Conservation (phyloP, 306 rosid species). For the Prunus mongolica region DNA sequence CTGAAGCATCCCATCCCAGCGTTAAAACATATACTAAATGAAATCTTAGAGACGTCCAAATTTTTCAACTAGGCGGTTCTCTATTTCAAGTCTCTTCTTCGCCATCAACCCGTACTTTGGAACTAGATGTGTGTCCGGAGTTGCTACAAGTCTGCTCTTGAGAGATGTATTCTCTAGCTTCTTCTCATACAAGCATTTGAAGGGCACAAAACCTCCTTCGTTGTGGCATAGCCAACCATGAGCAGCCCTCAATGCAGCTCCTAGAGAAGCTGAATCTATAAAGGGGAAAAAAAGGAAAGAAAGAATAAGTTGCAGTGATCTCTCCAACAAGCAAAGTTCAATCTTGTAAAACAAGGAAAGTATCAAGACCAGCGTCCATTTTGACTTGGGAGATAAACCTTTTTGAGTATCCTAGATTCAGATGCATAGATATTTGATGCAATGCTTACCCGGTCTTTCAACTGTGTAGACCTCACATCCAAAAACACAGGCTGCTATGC, state of each 20-base stretch:
- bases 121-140: constrained; percentile 49
- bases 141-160: constrained; percentile 57
- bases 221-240: constrained; percentile 86
- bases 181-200: constrained; percentile 59
- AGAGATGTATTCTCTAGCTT: constrained; percentile 66
- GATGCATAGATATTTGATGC: neutral
- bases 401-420: too few species aligned
- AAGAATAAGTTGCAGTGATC: neutral
- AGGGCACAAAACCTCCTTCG: constrained; percentile 64
- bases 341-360: neutral
- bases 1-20: neutral
- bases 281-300: neutral
- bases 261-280: constrained; percentile 94
- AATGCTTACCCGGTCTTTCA: constrained; percentile 72
- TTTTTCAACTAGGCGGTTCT: constrained; percentile 66
- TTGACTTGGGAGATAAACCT: too few species aligned
- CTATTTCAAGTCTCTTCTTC: constrained; percentile 85
- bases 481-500: constrained; percentile 70
- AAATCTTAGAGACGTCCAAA: constrained; percentile 52
- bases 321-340: neutral
- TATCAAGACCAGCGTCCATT: neutral
- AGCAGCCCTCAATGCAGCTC: constrained; percentile 96
- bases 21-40: too few species aligned
- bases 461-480: constrained; percentile 93
- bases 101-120: constrained; percentile 54